Evolutionary conservation across 345 rosid species (phyloP), one percentile per base, ranked within the genome.

Genomic region (Eucalyptus melliodora): DNA sequence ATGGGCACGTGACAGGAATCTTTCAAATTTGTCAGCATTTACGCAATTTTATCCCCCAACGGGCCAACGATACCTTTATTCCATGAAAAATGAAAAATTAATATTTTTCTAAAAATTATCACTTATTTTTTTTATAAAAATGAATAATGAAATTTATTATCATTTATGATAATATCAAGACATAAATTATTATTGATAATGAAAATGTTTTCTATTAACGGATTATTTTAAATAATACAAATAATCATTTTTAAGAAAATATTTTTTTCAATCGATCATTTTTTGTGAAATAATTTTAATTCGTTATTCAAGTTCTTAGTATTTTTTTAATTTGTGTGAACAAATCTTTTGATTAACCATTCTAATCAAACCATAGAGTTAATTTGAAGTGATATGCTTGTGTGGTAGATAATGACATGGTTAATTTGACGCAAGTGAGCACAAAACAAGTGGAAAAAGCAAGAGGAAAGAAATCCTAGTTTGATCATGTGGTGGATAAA

Each of bases 181-280:
- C 0, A 19, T 72, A 9, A 34, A 72, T 34, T 9, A 9, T 37
- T 19, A 4, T 19, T 2, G 5, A 10, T 72, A 19, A 8, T 72
- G 2, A 34, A 67, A 3, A 37, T 69, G 3, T 2, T 34, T 17
- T 17, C 1, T 8, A 31, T 17, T 69, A 19, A 37, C 1, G 4
- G 12, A 10, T 72, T 37, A 72, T 11, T 37, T 72, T 13, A 21
- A 37, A 7, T 4, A 2, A 72, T 19, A 72, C 1, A 19, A 72
- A 0, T 11, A 4, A 77, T 77, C 2, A 11, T 19, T 77, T 19
- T 77, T 3, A 37, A 1, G 0, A 72, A 77, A 34, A 31, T 31
- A 9, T 9, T 16, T 69, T 31, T 9, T 31, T 9, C 9, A 30
- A 62, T 62, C 5, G 5, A 12, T 67, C 6, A n/a, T 67, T n/a